Evolutionary conservation across 2,329 filamentous ascomycete species (phyloP), one percentile per base, ranked within the genome.

Genomic region (Aureobasidium sp.): DNA sequence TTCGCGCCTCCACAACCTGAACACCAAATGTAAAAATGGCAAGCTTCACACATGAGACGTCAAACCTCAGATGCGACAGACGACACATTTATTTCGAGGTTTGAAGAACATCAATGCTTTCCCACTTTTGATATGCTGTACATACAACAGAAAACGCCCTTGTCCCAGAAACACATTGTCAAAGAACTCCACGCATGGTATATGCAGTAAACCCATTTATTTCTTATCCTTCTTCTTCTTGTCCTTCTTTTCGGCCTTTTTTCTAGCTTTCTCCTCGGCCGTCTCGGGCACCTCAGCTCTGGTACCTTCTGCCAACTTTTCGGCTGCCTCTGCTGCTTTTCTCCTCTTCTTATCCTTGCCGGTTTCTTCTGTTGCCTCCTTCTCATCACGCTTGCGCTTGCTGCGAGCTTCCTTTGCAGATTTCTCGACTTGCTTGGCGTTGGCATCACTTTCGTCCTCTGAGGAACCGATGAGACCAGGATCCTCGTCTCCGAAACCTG

Each of bases 401-500:
- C 67, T 27, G 67, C 68, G 50, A 3, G 27, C 41, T 16, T 47
- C 32, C 39, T 53, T 59, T 68, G 65, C 54, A 66, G 69, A 48
- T 16, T 48, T 48, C 29, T 48, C 45, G 27, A 32, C 9, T 68
- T 67, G 8, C 25, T 68, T 44, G 69, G 42, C 25, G 36, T 59
- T 44, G 42, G 36, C 49, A 50, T 55, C 64, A 16, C 80, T 77
- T 13, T 71, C 73, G 25, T 78, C 78, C 53, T 70, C 72, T 16
- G 77, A 76, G 6, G 72, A 73, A 13, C 68, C 81, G 67, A 78
- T 73, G 21, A 62, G 74, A 30, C 74, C 79, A 34, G 71, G 72
- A 34, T 74, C 74, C 30, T 77, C 78, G 11, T 68, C 62, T 5
- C 78, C 78, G 65, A 80, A 80, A 14, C 88, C 88, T 48, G 87